phyloP scores from a whole-genome alignment of 2,329 filamentous ascomycete genomes.

The Trichothecium roseum region DNA sequence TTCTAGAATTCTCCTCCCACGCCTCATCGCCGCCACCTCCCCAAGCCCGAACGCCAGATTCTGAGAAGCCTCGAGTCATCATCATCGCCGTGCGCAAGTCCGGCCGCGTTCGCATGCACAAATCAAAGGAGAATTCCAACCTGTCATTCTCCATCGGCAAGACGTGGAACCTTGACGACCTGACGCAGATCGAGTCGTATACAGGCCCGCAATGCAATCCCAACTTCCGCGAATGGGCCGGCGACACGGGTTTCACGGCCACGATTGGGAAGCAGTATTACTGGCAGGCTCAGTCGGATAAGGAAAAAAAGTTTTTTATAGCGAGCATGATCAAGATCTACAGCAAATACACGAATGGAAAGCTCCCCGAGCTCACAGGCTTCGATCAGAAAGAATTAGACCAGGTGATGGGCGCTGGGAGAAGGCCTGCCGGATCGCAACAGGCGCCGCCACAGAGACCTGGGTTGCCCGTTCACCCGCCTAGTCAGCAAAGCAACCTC shows the following conservation, averaged over 20 bases:
- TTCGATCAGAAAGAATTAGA: constrained; percentile 76
- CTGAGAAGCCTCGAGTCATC: constrained; percentile 83
- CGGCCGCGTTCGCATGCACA: constrained; percentile 88
- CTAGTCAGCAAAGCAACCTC: constrained; percentile 10
- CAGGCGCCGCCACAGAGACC: constrained; percentile 15
- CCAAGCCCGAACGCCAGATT: constrained; percentile 54
- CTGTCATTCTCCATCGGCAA: constrained; percentile 96
- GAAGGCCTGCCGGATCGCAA: constrained; percentile 17
- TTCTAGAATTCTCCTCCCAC: constrained; percentile 75
- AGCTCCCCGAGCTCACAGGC: constrained; percentile 65
- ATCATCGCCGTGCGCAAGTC: constrained; percentile 90
- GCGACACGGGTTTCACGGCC: constrained; percentile 74
- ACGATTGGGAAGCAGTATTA: constrained; percentile 92
- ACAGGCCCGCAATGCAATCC: constrained; percentile 48
- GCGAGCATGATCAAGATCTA: constrained; percentile 94
- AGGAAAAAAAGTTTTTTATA: constrained; percentile 99
- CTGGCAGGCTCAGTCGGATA: constrained; percentile 86
- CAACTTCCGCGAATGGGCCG: constrained; percentile 64
- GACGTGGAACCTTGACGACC: constrained; percentile 92
- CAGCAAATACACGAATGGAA: constrained; percentile 87
- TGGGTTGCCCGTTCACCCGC: constrained; percentile 14
- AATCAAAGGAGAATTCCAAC: constrained; percentile 90
- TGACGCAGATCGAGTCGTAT: constrained; percentile 75
- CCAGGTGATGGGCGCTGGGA: constrained; percentile 54
- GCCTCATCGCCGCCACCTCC: constrained; percentile 80